Evolutionary conservation across 176 grass and related monocot species (phyloP).

Genomic region (Triticum aestivum): IWGSC_CS_RefSeq_v2.1 NC_057801.1:596458764-596459263

Average conservation of each 20-base stretch:
- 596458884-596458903: slow-evolving; percentile 94
- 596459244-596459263: slow-evolving; percentile 31
- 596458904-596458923: slow-evolving; percentile 66
- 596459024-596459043: slow-evolving; percentile 56
- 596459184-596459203: slow-evolving; percentile 74
- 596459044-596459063: slow-evolving; percentile 75
- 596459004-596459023: slow-evolving; percentile 64
- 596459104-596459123: background rate
- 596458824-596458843: slow-evolving; percentile 9
- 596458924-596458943: slow-evolving; percentile 63
- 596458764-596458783: slow-evolving; percentile 59
- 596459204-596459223: slow-evolving; percentile 53
- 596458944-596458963: slow-evolving; percentile 67
- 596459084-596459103: slow-evolving; percentile 25
- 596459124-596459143: background rate
- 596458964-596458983: slow-evolving; percentile 77
- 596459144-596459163: slow-evolving; percentile 48
- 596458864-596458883: slow-evolving; percentile 18
- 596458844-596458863: slow-evolving; percentile 5
- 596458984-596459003: slow-evolving; percentile 95
- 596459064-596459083: slow-evolving; percentile 60
- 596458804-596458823: background rate
- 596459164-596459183: slow-evolving; percentile 91
- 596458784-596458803: slow-evolving; percentile 18
- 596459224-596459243: slow-evolving; percentile 42